Conservation (phyloP, 257 asterid species). For the Voacanga thouarsii region DNA sequence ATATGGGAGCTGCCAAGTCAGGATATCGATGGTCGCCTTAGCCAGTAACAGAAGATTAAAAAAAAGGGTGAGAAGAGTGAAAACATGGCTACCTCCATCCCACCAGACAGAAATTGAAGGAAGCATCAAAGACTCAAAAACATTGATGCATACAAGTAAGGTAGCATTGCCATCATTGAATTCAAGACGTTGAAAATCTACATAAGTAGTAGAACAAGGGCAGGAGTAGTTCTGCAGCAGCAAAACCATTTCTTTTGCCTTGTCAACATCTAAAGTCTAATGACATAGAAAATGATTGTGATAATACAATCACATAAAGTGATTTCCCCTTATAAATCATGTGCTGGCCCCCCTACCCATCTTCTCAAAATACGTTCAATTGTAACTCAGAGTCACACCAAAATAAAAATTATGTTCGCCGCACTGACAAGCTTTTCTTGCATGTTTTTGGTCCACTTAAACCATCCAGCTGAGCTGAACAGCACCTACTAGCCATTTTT, state of each 20-base stretch:
- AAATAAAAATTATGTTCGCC: slow-evolving; percentile 11
- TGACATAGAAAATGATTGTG: slow-evolving; percentile 15
- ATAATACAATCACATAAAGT: slow-evolving; percentile 18
- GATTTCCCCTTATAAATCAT: slow-evolving; percentile 12
- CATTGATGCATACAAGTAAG: slow-evolving; percentile 4
- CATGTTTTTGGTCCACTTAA: slow-evolving; percentile 16
- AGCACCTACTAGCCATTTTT: slow-evolving; percentile 1
- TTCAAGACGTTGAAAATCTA: background rate
- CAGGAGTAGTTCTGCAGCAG: slow-evolving; percentile 8
- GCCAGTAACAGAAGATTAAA: background rate
- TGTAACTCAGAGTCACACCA: background rate
- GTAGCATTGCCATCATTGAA: slow-evolving; percentile 8
- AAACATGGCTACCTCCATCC: background rate
- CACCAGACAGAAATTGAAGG: background rate
- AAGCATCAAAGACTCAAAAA: background rate
- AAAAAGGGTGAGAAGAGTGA: background rate
- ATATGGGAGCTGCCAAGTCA: background rate
- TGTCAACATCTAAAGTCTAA: slow-evolving; percentile 22
- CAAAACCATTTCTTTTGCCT: slow-evolving; percentile 12
- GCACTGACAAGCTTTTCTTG: slow-evolving; percentile 13
- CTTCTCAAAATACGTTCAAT: background rate
- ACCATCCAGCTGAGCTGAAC: background rate
- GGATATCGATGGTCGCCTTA: background rate
- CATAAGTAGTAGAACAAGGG: slow-evolving; percentile 6
- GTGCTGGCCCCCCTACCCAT: background rate